Evolutionary conservation across 2,329 filamentous ascomycete genomes (phyloP).

Genomic region (Aureobasidium lini): DNA sequence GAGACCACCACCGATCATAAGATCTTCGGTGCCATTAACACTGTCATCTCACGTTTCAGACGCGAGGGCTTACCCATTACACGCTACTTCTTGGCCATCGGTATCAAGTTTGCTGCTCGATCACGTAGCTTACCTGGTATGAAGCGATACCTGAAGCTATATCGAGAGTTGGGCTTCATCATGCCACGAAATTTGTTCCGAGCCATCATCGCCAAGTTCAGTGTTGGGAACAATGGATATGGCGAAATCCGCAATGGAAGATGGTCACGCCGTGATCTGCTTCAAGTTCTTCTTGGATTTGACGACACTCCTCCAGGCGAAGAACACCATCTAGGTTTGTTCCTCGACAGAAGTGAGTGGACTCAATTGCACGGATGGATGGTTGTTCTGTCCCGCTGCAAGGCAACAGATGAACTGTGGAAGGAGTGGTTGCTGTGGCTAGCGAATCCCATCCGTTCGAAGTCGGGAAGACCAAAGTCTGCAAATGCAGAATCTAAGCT

Average conservation of each 20-base stretch:
- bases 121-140: constrained; percentile 23
- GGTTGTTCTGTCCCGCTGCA: constrained; percentile 27
- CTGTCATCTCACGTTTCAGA: constrained; percentile 23
- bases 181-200: constrained; percentile 26
- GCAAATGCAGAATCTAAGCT: constrained; percentile 16
- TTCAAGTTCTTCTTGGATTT: constrained; percentile 30
- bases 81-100: constrained; percentile 21
- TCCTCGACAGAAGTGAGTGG: constrained; percentile 26
- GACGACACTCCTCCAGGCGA: constrained; percentile 23
- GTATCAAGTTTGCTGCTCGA: constrained; percentile 29
- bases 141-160: constrained; percentile 25
- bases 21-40: constrained; percentile 22
- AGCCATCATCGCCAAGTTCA: constrained; percentile 30
- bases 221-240: constrained; percentile 28
- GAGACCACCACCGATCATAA: constrained; percentile 23
- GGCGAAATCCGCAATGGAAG: constrained; percentile 32
- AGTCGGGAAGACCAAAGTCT: neutral
- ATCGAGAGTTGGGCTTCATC: constrained; percentile 16
- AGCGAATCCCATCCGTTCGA: constrained; percentile 16
- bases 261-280: constrained; percentile 27
- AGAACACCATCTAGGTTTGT: constrained; percentile 27
- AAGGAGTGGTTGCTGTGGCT: constrained; percentile 28
- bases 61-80: constrained; percentile 20
- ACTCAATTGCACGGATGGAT: constrained; percentile 29
- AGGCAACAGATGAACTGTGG: constrained; percentile 24